Evolutionary conservation across 768 basidiomycete genomes (phyloP), one percentile per base, ranked within the genome.

Genomic region (Russula sp.): DNA sequence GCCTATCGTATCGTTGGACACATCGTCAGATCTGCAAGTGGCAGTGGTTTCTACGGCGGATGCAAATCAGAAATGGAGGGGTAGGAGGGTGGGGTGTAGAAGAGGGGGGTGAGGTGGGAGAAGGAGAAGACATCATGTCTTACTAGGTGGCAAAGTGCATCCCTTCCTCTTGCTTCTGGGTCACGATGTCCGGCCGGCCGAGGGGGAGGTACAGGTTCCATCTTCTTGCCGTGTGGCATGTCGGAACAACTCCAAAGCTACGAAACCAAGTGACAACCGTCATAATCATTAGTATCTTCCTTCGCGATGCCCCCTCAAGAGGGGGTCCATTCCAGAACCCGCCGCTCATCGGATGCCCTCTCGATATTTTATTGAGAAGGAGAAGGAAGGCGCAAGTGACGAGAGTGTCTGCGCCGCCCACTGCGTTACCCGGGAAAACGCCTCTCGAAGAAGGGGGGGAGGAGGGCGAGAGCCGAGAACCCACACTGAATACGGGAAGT

Each of bases 291-390:
- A 20, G 14, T 18, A 7, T 29, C 16, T 9, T 29, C 14, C 29
- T 29, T 52, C n/a, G 35, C 22, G 20, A 45, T 43, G 18, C 43
- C 41, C 41, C 47, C 13, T 38, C 46, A 10, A 38, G 7, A 29
- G 22, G 41, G 41, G 18, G 34, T n/a, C 32, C 3, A 13, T 55
- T 55, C 52, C 36, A 60, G 52, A 60, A 60, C 25, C 45, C 36
- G 34, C 60, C 54, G 60, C 35, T 36, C 60, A 34, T 56, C 60
- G 53, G 54, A 49, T 22, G 53, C 45, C 25, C 25, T 29, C 35
- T 46, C 52, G 42, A 39, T 29, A 29, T 29, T 29, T 29, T 50
- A 29, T 56, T n/a, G 54, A 50, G 46, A 61, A 55, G 52, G 43
- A 34, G 43, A 34, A 42, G 34, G 49, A 35, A 50, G 34, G 49